A percentile compares a stretch with the other conserved stretches of the same genome.
Evolutionary conservation across 805 yeast genomes (phyloP).

Genomic region (Trichomonascus vanleenenianus): DNA sequence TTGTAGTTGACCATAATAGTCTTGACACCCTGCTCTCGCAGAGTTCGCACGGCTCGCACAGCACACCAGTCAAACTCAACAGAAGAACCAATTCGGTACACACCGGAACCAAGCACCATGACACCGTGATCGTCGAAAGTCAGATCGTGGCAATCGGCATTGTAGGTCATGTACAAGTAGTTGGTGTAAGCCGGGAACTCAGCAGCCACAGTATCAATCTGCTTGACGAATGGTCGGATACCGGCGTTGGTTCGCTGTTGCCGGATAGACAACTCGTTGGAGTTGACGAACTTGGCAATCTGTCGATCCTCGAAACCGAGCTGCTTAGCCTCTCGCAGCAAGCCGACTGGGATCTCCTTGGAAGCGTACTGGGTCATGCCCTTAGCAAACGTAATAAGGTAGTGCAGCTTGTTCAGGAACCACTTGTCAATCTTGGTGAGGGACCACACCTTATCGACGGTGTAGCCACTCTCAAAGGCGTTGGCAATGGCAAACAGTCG

Average conservation of each 20-base stretch:
- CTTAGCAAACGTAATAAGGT: constrained; percentile 65
- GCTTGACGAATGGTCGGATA: constrained; percentile 86
- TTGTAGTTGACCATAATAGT: constrained; percentile 96
- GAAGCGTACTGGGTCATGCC: constrained; percentile 28
- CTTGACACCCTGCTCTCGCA: constrained; percentile 77
- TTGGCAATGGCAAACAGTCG: constrained; percentile 95
- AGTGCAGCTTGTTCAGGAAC: constrained; percentile 83
- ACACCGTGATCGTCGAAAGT: constrained; percentile 87
- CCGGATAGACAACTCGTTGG: constrained; percentile 90
- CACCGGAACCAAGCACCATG: constrained; percentile 97
- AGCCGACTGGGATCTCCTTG: constrained; percentile 47
- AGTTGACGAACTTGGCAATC: constrained; percentile 77
- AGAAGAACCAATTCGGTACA: constrained; percentile 96
- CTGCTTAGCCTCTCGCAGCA: constrained; percentile 84
- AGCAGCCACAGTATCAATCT: constrained; percentile 97
- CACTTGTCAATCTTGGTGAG: constrained; percentile 91
- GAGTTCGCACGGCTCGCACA: constrained; percentile 89
- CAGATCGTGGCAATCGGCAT: constrained; percentile 82
- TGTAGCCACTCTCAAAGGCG: constrained; percentile 80
- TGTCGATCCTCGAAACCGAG: constrained; percentile 96
- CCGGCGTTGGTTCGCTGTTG: constrained; percentile 81
- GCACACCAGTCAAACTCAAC: constrained; percentile 99
- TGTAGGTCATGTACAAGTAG: constrained; percentile 90
- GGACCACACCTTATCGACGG: constrained; percentile 87
- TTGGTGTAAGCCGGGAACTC: constrained; percentile 97